Evolutionary conservation across 371 early-diverging fungal species (phyloP).

Genomic region (Blakeslea trispora): DNA sequence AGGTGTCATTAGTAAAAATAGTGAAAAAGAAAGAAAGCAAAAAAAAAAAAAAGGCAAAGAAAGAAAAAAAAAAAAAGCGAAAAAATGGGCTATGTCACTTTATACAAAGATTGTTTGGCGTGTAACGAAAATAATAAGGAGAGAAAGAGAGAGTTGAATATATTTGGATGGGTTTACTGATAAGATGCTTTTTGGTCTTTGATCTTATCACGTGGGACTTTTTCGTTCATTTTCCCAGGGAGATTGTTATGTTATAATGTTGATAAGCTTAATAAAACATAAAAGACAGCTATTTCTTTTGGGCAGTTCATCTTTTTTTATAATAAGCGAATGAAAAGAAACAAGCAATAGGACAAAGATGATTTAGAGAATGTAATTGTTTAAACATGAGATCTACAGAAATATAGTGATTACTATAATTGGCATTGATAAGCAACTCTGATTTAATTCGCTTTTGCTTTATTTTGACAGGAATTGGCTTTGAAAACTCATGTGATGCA

Average conservation of each 20-base stretch:
- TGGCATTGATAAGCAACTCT: slow-evolving; percentile 29
- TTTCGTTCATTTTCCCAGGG: slow-evolving; percentile 34
- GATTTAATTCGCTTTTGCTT: neutral
- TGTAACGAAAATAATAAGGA: slow-evolving; percentile 40
- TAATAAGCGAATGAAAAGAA: slow-evolving; percentile 2
- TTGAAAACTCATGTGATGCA: neutral
- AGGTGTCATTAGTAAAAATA: slow-evolving; percentile 32
- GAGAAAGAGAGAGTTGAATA: too few relatives aligned
- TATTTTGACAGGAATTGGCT: neutral
- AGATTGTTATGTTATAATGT: neutral
- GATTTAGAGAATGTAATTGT: too few relatives aligned
- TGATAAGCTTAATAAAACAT: too few relatives aligned
- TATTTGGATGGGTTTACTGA: slow-evolving; percentile 23
- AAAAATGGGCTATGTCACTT: too few relatives aligned
- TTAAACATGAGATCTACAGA: neutral
- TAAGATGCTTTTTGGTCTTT: slow-evolving; percentile 35
- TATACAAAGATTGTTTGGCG: too few relatives aligned
- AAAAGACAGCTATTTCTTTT: neutral
- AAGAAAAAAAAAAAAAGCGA: too few relatives aligned
- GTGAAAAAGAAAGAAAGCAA: slow-evolving; percentile 31
- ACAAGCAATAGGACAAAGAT: too few relatives aligned
- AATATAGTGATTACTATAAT: slow-evolving; percentile 20
- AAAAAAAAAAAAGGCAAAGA: slow-evolving; percentile 13
- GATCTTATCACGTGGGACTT: slow-evolving; percentile 50
- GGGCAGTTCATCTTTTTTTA: too few relatives aligned